Evolutionary conservation across 2,329 filamentous ascomycete genomes (phyloP).

Genomic region (Onygenales sp.): DNA sequence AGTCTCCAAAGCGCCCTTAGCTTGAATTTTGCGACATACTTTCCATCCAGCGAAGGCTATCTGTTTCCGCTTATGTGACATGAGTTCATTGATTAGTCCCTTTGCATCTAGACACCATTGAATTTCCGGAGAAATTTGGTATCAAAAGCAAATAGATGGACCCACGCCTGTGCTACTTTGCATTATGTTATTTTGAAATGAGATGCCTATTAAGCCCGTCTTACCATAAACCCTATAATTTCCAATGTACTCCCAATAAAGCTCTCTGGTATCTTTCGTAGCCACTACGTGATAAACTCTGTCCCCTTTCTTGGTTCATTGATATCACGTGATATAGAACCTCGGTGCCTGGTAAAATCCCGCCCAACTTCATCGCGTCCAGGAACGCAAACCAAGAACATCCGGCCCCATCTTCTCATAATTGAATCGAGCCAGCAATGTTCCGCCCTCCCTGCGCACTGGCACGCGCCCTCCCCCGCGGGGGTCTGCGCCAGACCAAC

Average conservation of each 20-base stretch:
- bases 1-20: not conserved
- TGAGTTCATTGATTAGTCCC: not conserved
- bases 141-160: not conserved
- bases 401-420: not conserved
- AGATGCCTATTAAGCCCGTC: too few species aligned
- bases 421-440: constrained; percentile 1
- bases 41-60: not conserved
- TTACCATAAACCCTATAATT: too few species aligned
- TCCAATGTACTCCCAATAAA: too few species aligned
- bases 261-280: not conserved
- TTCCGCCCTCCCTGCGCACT: not conserved
- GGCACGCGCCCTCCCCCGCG: not conserved
- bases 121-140: not conserved
- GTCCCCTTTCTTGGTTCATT: not conserved
- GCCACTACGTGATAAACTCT: not conserved
- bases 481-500: not conserved
- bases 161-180: too few species aligned
- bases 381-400: not conserved
- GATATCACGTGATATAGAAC: not conserved
- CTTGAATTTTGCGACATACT: not conserved
- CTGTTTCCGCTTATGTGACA: not conserved
- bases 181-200: too few species aligned
- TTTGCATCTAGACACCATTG: not conserved
- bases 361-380: not conserved
- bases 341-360: not conserved